phyloP scores from a whole-genome alignment of 768 basidiomycete species.

The Candolleomyces aberdarensis region DNA sequence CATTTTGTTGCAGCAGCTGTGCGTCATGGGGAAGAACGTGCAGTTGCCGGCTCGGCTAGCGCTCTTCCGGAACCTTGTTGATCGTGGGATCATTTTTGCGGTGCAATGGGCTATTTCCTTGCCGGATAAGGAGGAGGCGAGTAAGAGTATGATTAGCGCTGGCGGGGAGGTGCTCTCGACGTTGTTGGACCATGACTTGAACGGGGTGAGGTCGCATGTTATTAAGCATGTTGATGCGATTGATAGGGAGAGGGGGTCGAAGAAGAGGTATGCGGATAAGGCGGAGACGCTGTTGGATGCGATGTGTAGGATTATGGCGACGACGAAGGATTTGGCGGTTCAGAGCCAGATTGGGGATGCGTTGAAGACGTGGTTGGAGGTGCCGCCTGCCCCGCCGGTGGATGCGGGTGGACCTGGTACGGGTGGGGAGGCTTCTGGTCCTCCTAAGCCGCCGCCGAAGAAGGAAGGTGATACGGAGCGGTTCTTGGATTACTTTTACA shows the following conservation, averaged over 20 bases:
- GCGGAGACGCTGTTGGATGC: conserved; percentile 74
- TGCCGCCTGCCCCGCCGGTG: conserved; percentile 45
- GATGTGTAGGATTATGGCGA: conserved; percentile 73
- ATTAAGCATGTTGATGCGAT: conserved; percentile 77
- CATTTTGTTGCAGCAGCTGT: conserved; percentile 86
- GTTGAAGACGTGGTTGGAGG: conserved; percentile 77
- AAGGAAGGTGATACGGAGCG: conserved; percentile 89
- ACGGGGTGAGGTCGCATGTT: conserved; percentile 80
- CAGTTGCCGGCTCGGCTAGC: conserved; percentile 83
- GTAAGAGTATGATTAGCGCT: conserved; percentile 66
- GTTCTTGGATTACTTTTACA: conserved; percentile 94
- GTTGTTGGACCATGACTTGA: conserved; percentile 87
- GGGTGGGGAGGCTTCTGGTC: conserved; percentile 33
- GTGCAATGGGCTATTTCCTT: conserved; percentile 89
- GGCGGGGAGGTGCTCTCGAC: conserved; percentile 84
- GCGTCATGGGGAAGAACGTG: conserved; percentile 95
- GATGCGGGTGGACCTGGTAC: conserved; percentile 3
- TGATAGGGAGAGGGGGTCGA: conserved; percentile 57
- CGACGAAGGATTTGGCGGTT: conserved; percentile 78
- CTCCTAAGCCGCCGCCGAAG: conserved; percentile 35
- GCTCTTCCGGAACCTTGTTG: conserved; percentile 84
- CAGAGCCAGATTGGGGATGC: conserved; percentile 91
- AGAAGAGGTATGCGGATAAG: conserved; percentile 55
- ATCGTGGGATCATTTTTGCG: conserved; percentile 85
- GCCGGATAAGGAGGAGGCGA: conserved; percentile 49